A percentile compares a stretch with the other conserved stretches of the same genome.
Evolutionary conservation across 257 asterid species (phyloP).

Genomic region (Anisodus tanguticus): DNA sequence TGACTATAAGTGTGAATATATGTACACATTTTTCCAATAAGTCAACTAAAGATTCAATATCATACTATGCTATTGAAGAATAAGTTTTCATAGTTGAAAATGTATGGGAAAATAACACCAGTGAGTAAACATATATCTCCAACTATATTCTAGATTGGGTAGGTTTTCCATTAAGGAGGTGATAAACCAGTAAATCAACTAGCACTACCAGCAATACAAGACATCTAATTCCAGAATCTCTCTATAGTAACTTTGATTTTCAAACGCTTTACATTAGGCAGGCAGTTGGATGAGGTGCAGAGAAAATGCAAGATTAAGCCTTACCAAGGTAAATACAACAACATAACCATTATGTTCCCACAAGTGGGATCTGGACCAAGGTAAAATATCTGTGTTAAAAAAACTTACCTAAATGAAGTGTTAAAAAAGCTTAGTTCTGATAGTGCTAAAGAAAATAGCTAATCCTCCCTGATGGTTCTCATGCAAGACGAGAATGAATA

Average conservation of each 20-base stretch:
- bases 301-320: background rate
- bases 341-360: too few relatives aligned
- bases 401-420: background rate
- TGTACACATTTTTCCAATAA: background rate
- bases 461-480: constrained; percentile 13
- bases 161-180: background rate
- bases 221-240: background rate
- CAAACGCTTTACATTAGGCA: background rate
- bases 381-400: background rate
- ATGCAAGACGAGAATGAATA: background rate
- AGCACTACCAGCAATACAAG: background rate
- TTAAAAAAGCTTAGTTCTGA: background rate
- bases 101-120: background rate
- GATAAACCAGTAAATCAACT: background rate
- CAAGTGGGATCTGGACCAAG: too few relatives aligned
- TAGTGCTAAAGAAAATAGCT: background rate
- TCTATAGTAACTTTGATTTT: background rate
- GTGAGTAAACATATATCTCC: background rate
- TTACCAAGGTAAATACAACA: background rate
- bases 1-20: background rate
- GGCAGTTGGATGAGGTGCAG: constrained; percentile 5
- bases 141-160: background rate
- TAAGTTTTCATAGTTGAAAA: background rate
- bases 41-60: background rate
- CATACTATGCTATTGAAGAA: background rate